Percentiles rank a stretch among this genome's conserved stretches.
phyloP scores from a whole-genome alignment of 2,329 filamentous ascomycete genomes.

The Zymoseptoria pseudotritici region DNA sequence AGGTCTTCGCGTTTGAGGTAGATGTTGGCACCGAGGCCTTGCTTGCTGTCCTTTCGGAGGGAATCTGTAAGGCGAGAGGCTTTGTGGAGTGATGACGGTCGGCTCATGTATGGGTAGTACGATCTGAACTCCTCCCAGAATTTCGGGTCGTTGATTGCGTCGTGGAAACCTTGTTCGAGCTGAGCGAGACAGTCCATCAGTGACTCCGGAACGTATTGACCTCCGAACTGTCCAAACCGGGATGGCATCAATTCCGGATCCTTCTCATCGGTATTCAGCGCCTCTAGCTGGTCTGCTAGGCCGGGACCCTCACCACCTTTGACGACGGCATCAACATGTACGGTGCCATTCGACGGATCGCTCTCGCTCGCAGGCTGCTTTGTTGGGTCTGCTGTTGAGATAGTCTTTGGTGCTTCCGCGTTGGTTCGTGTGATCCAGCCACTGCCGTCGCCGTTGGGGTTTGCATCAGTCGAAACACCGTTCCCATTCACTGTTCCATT shows the following conservation, averaged over 20 bases:
- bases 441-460: constrained; percentile 28
- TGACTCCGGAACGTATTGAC: constrained; percentile 94
- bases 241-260: constrained; percentile 59
- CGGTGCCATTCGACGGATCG: constrained; percentile 39
- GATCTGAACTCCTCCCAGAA: constrained; percentile 98
- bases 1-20: constrained; percentile 97
- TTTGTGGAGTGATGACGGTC: constrained; percentile 83
- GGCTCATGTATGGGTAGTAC: constrained; percentile 95
- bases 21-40: constrained; percentile 83
- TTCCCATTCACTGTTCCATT: constrained; percentile 15
- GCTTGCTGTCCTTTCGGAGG: constrained; percentile 19
- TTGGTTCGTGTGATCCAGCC: constrained; percentile 28
- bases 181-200: constrained; percentile 94
- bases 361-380: constrained; percentile 27
- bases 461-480: constrained; percentile 28
- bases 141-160: constrained; percentile 73
- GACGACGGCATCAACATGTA: constrained; percentile 64
- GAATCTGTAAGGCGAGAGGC: constrained; percentile 76
- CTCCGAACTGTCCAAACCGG: constrained; percentile 91
- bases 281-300: constrained; percentile 75
- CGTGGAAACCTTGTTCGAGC: constrained; percentile 83
- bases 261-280: constrained; percentile 59
- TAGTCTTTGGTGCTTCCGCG: constrained; percentile 26
- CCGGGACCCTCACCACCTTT: constrained; percentile 55
- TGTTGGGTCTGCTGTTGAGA: constrained; percentile 29